These are phyloP conservation scores for Nasturtium officinale DNA, from an alignment of 345 rosid species.

Conservation along the genomic window DNA sequence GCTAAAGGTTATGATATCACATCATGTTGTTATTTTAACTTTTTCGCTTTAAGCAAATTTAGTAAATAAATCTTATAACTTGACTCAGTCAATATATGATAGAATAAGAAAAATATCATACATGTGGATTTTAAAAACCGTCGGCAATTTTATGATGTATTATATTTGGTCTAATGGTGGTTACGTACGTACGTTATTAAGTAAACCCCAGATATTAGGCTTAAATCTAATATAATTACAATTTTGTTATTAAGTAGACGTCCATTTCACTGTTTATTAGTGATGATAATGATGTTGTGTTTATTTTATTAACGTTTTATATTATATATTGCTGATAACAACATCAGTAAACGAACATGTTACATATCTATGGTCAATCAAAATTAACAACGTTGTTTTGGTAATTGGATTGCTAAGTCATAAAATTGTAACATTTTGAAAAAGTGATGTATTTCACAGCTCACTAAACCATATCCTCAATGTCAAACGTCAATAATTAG, in stretches of 20 bases:
- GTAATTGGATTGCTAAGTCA: not conserved
- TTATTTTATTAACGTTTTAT: not conserved
- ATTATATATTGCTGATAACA: not conserved
- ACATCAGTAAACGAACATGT: not conserved
- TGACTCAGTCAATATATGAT: constrained; percentile 30
- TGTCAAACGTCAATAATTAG: constrained; percentile 8
- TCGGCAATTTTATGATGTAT: constrained; percentile 17
- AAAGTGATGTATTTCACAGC: constrained; percentile 1
- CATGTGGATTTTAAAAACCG: constrained; percentile 3
- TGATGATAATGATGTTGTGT: not conserved
- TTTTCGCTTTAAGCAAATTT: constrained; percentile 33
- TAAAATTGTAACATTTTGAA: not conserved
- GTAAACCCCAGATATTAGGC: not conserved
- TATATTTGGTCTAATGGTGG: not conserved
- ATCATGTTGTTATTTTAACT: constrained; percentile 38
- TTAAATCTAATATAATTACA: not conserved
- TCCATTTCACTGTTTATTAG: not conserved
- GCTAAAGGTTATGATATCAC: constrained; percentile 51
- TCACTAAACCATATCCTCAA: constrained; percentile 7
- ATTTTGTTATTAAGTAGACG: not conserved
- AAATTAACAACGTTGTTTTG: not conserved
- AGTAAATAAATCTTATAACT: constrained; percentile 27
- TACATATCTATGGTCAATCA: not conserved
- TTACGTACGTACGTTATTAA: not conserved
- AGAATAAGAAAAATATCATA: constrained; percentile 19